A percentile compares a stretch with the other conserved stretches of the same genome.
These are phyloP conservation scores for Jackrogersella minutella DNA, from an alignment of 495 filamentous ascomycete species.

Conservation along the genomic window DNA sequence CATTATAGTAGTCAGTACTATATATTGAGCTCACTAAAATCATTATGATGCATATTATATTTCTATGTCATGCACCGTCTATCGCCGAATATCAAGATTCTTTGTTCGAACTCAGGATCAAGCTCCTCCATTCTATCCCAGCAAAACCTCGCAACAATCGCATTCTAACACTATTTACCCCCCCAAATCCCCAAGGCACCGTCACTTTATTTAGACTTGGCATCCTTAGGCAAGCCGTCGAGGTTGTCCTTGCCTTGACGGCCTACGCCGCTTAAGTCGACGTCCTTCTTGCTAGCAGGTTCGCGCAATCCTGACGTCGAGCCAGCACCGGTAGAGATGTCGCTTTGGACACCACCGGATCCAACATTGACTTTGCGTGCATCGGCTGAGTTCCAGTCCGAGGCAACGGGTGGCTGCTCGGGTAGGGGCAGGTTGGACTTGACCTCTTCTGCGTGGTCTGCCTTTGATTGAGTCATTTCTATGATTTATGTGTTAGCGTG, in stretches of 20 bases:
- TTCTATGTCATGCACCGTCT: too few relatives aligned
- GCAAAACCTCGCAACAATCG: too few relatives aligned
- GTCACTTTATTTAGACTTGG: conserved; percentile 45
- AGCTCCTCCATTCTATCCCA: too few relatives aligned
- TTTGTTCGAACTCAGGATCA: too few relatives aligned
- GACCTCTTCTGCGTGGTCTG: conserved; percentile 68
- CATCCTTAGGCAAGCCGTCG: conserved; percentile 61
- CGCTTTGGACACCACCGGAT: conserved; percentile 62
- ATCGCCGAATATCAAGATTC: too few relatives aligned
- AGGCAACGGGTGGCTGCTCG: conserved; percentile 73
- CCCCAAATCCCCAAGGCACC: background rate
- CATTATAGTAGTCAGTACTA: too few relatives aligned
- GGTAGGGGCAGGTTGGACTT: conserved; percentile 79
- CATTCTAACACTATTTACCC: too few relatives aligned
- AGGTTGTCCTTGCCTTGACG: conserved; percentile 63
- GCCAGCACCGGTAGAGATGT: conserved; percentile 61
- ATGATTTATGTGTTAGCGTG: background rate
- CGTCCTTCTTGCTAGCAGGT: conserved; percentile 66
- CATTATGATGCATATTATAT: too few relatives aligned
- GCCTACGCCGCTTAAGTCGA: conserved; percentile 59
- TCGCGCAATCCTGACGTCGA: conserved; percentile 64
- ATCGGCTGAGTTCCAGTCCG: conserved; percentile 79
- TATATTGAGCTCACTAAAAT: too few relatives aligned
- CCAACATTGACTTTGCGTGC: conserved; percentile 72
- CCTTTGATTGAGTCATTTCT: conserved; percentile 60